These are phyloP conservation scores for Silene noctiflora DNA, from an alignment of 179 eudicot genomes.

Conservation along the genomic window DNA sequence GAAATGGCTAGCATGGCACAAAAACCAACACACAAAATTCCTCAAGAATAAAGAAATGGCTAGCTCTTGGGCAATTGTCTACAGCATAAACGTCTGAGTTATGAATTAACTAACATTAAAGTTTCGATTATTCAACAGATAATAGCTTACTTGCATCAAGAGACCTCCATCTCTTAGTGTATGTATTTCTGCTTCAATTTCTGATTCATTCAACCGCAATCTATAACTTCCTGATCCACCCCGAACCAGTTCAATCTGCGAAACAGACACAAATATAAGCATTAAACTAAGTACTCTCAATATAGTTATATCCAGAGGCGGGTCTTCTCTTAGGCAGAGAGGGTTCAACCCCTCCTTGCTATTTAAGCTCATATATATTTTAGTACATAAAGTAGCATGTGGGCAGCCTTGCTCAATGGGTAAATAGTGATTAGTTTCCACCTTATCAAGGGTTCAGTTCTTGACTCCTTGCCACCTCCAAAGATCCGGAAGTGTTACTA, in stretches of 20 bases:
- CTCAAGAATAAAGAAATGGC: too few species aligned
- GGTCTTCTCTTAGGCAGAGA: neutral
- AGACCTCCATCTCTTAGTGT: conserved; percentile 98
- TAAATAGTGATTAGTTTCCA: too few species aligned
- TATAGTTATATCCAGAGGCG: too few species aligned
- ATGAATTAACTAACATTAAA: neutral
- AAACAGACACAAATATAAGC: conserved; percentile 13
- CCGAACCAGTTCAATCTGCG: conserved; percentile 84
- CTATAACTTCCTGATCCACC: conserved; percentile 98
- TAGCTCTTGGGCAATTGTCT: neutral
- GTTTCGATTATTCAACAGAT: neutral
- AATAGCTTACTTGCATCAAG: conserved; percentile 71
- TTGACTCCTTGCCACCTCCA: neutral
- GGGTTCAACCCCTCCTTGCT: conserved; percentile 1
- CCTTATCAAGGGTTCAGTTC: too few species aligned
- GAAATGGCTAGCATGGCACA: too few species aligned
- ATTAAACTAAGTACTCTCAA: neutral
- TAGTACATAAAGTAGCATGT: too few species aligned
- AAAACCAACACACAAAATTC: too few species aligned
- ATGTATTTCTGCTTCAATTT: conserved; percentile 96
- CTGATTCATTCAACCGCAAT: conserved; percentile 80
- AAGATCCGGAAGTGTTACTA: neutral
- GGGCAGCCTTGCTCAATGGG: too few species aligned
- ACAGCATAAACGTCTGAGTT: neutral
- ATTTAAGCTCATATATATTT: too few species aligned